phyloP scores from a whole-genome alignment of 805 yeast species.

The Lachancea dasiensis region DNA sequence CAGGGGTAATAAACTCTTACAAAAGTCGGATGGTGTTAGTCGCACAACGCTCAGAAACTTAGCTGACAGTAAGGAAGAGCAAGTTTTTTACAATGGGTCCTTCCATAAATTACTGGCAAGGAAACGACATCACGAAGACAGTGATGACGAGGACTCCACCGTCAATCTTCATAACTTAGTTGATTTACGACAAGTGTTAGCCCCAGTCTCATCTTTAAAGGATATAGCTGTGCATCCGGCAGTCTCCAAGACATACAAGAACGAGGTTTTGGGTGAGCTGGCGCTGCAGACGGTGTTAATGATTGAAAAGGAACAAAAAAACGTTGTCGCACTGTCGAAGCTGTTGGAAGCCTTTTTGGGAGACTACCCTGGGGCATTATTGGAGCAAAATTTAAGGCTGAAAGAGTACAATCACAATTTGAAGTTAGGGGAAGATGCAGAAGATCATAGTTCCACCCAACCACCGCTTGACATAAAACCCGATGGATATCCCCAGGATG shows the following conservation, averaged over 20 bases:
- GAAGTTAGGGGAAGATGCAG: constrained; percentile 24
- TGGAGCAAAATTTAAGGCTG: constrained; percentile 58
- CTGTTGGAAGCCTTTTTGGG: constrained; percentile 78
- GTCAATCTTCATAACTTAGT: constrained; percentile 44
- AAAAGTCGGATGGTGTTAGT: constrained; percentile 43
- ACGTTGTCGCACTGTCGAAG: constrained; percentile 63
- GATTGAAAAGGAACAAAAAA: constrained; percentile 75
- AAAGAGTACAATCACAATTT: constrained; percentile 67
- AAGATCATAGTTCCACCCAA: constrained; percentile 14
- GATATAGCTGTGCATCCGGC: constrained; percentile 71
- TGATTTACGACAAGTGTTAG: constrained; percentile 53
- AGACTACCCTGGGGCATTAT: constrained; percentile 68
- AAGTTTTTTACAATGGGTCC: constrained; percentile 33
- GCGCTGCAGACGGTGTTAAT: constrained; percentile 70
- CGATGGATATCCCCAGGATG: constrained; percentile 12
- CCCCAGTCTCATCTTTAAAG: constrained; percentile 75
- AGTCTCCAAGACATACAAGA: constrained; percentile 58
- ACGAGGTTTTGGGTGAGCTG: constrained; percentile 48
- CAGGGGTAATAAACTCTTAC: constrained; percentile 53
- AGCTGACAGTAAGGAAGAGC: constrained; percentile 29
- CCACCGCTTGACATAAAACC: constrained; percentile 7
- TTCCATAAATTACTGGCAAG: constrained; percentile 32
- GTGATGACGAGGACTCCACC: constrained; percentile 32
- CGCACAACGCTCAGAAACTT: constrained; percentile 36
- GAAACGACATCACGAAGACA: constrained; percentile 20